phyloP scores from a whole-genome alignment of 805 yeast genomes.

The Metschnikowia lunata region DNA sequence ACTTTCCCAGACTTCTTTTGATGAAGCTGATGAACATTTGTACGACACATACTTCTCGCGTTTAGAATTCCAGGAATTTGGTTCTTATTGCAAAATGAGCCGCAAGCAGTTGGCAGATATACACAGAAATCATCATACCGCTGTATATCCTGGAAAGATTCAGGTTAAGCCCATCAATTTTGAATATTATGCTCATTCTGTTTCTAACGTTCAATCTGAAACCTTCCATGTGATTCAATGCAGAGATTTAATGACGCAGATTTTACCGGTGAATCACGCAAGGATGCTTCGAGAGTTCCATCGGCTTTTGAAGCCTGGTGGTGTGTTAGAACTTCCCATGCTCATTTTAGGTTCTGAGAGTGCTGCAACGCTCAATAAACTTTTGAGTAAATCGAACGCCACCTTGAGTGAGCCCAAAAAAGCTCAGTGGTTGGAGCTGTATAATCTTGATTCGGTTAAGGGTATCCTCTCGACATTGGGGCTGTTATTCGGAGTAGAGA shows the following conservation, averaged over 20 bases:
- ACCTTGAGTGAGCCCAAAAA: neutral
- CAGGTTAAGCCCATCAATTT: constrained; percentile 15
- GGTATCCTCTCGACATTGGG: constrained; percentile 1
- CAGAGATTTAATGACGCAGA: constrained; percentile 33
- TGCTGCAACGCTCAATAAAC: neutral
- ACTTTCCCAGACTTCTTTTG: neutral
- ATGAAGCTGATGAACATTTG: constrained; percentile 8
- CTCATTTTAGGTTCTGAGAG: constrained; percentile 8
- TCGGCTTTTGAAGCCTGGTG: constrained; percentile 34
- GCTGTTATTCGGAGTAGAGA: constrained; percentile 29
- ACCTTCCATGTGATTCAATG: constrained; percentile 36
- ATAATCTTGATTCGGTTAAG: neutral
- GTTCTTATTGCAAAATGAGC: constrained; percentile 6
- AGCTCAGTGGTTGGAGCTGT: neutral
- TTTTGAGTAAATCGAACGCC: neutral
- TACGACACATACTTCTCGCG: constrained; percentile 7
- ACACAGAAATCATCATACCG: constrained; percentile 6
- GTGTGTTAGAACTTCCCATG: constrained; percentile 31
- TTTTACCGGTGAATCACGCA: constrained; percentile 24
- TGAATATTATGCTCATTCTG: constrained; percentile 16
- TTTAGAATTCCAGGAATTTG: constrained; percentile 10
- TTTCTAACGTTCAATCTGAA: constrained; percentile 24
- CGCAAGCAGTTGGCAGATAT: constrained; percentile 12
- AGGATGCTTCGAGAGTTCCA: constrained; percentile 29
- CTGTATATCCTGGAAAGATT: neutral